These are phyloP conservation scores for Oropetium thomaeum DNA, from an alignment of 176 grass and related monocot genomes.

Conservation along the genomic window DNA sequence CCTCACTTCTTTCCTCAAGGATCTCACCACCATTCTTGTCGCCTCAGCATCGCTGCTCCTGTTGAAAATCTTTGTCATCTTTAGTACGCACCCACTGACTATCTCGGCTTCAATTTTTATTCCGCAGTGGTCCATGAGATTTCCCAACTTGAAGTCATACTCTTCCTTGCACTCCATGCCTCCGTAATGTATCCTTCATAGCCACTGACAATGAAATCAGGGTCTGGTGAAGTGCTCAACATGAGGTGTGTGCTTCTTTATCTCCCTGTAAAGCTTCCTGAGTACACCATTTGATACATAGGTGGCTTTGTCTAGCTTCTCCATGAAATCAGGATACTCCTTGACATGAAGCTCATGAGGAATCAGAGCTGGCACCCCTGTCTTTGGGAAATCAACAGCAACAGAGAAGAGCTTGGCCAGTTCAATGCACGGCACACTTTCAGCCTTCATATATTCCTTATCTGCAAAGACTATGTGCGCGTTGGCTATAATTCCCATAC, in stretches of 20 bases:
- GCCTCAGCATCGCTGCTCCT: constrained; percentile 74
- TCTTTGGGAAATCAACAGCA: constrained; percentile 94
- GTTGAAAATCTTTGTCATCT: constrained; percentile 77
- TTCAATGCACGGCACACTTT: constrained; percentile 46
- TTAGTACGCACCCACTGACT: constrained; percentile 74
- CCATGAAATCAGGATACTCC: constrained; percentile 98
- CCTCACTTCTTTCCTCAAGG: constrained; percentile 77
- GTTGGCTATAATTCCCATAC: constrained; percentile 76
- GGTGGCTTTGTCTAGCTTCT: constrained; percentile 61
- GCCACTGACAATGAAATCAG: constrained; percentile 74
- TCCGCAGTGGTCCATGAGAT: constrained; percentile 87
- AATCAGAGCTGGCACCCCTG: constrained; percentile 71
- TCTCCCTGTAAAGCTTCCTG: constrained; percentile 78
- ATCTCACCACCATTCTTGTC: constrained; percentile 59
- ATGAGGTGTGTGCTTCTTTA: constrained; percentile 62
- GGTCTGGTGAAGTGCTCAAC: constrained; percentile 62
- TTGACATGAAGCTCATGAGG: constrained; percentile 53
- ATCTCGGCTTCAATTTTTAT: constrained; percentile 93
- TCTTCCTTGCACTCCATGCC: constrained; percentile 64
- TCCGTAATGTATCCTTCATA: constrained; percentile 49
- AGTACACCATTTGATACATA: constrained; percentile 69
- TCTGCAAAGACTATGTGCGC: constrained; percentile 80
- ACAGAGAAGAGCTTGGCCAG: constrained; percentile 76
- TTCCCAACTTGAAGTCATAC: constrained; percentile 83
- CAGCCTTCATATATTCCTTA: constrained; percentile 40